Conservation (phyloP, 2,329 filamentous ascomycete species). For the Trichoderma sp. region DNA sequence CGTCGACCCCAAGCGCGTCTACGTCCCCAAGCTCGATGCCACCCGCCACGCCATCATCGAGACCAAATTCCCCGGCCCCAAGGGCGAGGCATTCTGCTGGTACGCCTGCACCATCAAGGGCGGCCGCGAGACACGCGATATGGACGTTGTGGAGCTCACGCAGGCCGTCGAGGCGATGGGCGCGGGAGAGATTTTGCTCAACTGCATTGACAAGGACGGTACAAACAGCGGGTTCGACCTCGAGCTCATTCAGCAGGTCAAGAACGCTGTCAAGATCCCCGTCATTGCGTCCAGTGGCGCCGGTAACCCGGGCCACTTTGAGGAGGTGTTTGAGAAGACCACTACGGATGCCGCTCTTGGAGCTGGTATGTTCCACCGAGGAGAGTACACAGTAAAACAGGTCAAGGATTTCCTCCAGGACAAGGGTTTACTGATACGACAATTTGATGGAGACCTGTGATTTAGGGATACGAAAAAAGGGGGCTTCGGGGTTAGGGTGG, state of each 20-base stretch:
- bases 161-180: conserved; percentile 95
- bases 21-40: conserved; percentile 70
- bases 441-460: conserved; percentile 61
- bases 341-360: conserved; percentile 88
- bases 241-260: conserved; percentile 86
- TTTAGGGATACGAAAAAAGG: not conserved
- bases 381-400: conserved; percentile 89
- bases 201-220: conserved; percentile 97
- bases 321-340: conserved; percentile 84
- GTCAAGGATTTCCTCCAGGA: conserved; percentile 80
- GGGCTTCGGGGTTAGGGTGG: not conserved
- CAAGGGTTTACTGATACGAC: conserved; percentile 73
- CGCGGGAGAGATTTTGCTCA: conserved; percentile 87
- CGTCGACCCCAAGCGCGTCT: conserved; percentile 89
- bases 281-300: conserved; percentile 95
- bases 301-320: conserved; percentile 82
- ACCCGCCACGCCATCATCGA: conserved; percentile 69
- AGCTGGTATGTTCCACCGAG: conserved; percentile 95
- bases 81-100: conserved; percentile 83
- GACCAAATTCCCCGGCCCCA: conserved; percentile 67
- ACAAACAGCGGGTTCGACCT: conserved; percentile 93
- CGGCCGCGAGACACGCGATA: conserved; percentile 86
- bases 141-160: conserved; percentile 86
- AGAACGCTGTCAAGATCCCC: conserved; percentile 80
- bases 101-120: conserved; percentile 98